Percentiles rank a stretch among this genome's conserved stretches.
Conservation (phyloP, 192 early-diverging fungal species). For the Coemansia reversa region DNA sequence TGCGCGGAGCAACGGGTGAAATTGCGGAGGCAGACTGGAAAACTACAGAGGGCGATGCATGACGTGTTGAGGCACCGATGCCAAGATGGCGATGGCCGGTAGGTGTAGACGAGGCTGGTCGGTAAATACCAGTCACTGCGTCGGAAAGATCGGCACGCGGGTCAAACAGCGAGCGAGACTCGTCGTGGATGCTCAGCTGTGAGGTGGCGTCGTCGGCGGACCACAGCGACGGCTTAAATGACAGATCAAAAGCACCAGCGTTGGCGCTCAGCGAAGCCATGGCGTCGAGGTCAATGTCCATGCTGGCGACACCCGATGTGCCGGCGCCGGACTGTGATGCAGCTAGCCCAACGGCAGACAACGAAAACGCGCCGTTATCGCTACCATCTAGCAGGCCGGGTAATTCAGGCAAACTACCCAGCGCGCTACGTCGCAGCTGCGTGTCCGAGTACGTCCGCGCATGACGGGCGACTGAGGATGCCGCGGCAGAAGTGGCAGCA, state of each 20-base stretch:
- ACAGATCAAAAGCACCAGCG: slow-evolving; percentile 21
- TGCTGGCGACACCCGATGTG: neutral
- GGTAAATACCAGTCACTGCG: slow-evolving; percentile 28
- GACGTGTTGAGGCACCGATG: slow-evolving; percentile 11
- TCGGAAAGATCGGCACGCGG: slow-evolving; percentile 13
- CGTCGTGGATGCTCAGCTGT: slow-evolving; percentile 14
- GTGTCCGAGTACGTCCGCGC: slow-evolving; percentile 37
- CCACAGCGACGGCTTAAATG: slow-evolving; percentile 48
- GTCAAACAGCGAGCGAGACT: slow-evolving; percentile 43
- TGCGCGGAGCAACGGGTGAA: slow-evolving; percentile 47
- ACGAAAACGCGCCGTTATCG: slow-evolving; percentile 2
- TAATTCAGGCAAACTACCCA: slow-evolving; percentile 19
- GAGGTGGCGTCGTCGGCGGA: slow-evolving; percentile 16
- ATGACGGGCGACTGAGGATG: slow-evolving; percentile 10
- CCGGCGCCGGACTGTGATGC: slow-evolving; percentile 4
- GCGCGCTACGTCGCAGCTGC: slow-evolving; percentile 28
- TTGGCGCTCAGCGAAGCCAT: slow-evolving; percentile 42
- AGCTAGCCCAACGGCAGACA: neutral
- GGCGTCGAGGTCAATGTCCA: slow-evolving; percentile 35
- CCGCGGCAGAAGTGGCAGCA: too few relatives aligned
- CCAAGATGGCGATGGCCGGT: slow-evolving; percentile 24
- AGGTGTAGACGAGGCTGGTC: slow-evolving; percentile 46
- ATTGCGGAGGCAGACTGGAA: slow-evolving; percentile 8
- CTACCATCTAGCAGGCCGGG: slow-evolving; percentile 8
- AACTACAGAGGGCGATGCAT: slow-evolving; percentile 22